Percentiles rank a stretch among this genome's conserved stretches.
phyloP scores from a whole-genome alignment of 345 rosid species.

The Excoecaria agallocha region DNA sequence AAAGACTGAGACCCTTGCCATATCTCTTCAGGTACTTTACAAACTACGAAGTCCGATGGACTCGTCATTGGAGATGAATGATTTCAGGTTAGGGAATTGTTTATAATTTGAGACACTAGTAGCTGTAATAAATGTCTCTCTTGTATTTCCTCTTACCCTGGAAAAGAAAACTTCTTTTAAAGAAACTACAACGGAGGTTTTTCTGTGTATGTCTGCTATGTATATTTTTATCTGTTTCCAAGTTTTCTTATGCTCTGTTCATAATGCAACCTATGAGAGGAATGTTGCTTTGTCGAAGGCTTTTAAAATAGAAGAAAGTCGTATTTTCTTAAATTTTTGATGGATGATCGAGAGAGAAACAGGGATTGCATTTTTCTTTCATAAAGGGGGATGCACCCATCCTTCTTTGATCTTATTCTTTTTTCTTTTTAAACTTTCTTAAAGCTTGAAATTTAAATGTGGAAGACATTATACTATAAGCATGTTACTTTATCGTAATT shows the following conservation, averaged over 20 bases:
- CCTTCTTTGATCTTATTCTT: too few species aligned
- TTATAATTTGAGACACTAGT: constrained; percentile 26
- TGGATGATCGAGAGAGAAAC: too few species aligned
- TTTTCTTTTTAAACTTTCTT: too few species aligned
- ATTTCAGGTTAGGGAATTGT: constrained; percentile 30
- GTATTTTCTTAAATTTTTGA: too few species aligned
- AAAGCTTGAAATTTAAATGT: too few species aligned
- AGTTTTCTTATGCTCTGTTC: neutral
- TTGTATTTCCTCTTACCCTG: neutral
- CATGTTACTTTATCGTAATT: too few species aligned
- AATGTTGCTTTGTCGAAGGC: neutral
- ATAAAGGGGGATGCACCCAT: too few species aligned
- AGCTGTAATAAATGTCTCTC: constrained; percentile 22
- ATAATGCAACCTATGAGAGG: neutral
- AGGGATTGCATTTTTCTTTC: too few species aligned
- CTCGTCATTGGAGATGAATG: constrained; percentile 7
- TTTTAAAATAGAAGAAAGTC: too few species aligned
- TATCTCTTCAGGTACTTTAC: constrained; percentile 15
- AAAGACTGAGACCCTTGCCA: neutral
- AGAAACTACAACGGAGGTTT: neutral
- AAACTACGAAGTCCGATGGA: neutral
- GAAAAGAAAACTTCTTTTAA: neutral
- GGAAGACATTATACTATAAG: too few species aligned
- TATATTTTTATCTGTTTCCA: neutral
- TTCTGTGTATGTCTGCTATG: neutral